Base-by-base conservation (phyloP, 1,284 basidiomycete genomes). In the Coniophora puteana region DNA sequence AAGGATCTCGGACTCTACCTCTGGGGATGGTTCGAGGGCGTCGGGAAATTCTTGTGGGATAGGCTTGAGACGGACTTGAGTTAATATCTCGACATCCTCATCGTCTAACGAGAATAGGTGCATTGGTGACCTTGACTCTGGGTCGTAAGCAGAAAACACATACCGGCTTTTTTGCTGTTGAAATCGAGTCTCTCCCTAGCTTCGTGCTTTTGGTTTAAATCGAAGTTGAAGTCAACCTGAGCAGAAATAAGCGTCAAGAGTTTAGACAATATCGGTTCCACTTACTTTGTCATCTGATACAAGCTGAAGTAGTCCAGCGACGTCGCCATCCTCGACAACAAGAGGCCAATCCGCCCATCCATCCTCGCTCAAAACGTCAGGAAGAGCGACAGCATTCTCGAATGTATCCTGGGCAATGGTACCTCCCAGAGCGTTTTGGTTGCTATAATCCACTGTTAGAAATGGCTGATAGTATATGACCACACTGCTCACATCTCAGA, bases 141-240 rank as follows among this genome's bases (percentile, higher is more conserved):
- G n/a, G n/a, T n/a, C n/a, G n/a, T n/a, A n/a, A 32, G 17, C 41
- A 18, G 33, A 37, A 32, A 26, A 16, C 26, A 61, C 69, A 48
- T 42, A 82, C 88, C 84, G 50, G 86, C 83, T 69, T 84, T 89
- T 68, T 89, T 89, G 62, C 88, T 90, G 50, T 90, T 86, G 80
- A 84, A 85, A 54, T 89, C 83, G 22, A 89, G 63, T 11, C 57
- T 62, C 11, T 64, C 52, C 8, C 83, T 73, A 18, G 73, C 73
- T 14, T 64, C 60, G 48, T 70, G 75, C 5, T 79, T 68, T 43
- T 73, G 71, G n/a, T 73, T 66, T 2, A 78, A 78, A 50, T 91
- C 84, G 20, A 90, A 61, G 32, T 67, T 67, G 49, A 89, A 80
- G 36, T 82, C 75, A 21, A 86, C 68, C 84, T 89, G 25, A 13